A percentile compares a stretch with the other conserved stretches of the same genome.
phyloP scores from a whole-genome alignment of 1,284 basidiomycete species.

The Ustilago shanxiensis region DNA sequence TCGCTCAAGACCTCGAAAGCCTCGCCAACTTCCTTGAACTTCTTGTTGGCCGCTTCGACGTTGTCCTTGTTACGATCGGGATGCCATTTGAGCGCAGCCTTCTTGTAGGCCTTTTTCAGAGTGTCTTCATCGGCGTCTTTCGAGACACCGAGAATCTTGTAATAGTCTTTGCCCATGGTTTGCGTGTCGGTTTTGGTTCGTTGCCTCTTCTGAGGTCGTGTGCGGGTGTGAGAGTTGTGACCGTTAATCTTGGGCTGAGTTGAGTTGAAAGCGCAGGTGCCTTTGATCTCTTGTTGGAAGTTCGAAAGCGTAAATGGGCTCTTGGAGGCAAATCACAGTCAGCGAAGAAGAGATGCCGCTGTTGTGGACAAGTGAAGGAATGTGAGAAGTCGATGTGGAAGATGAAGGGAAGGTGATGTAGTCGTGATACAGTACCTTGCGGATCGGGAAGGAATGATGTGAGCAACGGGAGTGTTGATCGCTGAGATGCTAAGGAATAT shows the following conservation, averaged over 20 bases:
- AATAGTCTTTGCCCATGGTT: conserved; percentile 69
- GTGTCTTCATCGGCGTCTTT: conserved; percentile 66
- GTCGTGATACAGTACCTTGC: not conserved
- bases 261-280: not conserved
- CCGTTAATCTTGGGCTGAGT: conserved; percentile 19
- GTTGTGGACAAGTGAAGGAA: not conserved
- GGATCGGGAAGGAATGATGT: not conserved
- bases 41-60: conserved; percentile 82
- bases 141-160: conserved; percentile 66
- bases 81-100: conserved; percentile 84
- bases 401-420: not conserved
- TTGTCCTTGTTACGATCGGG: conserved; percentile 86
- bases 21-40: conserved; percentile 97
- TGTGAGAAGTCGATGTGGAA: not conserved
- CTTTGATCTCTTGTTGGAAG: too few species aligned
- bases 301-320: not conserved
- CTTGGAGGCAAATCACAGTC: not conserved
- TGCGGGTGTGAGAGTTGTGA: not conserved
- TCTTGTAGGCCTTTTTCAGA: conserved; percentile 68
- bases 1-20: conserved; percentile 97
- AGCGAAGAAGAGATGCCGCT: not conserved
- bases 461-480: not conserved
- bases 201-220: conserved; percentile 39
- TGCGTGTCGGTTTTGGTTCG: conserved; percentile 21
- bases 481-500: not conserved